A percentile compares a stretch with the other conserved stretches of the same genome.
These are phyloP conservation scores for Aspergillus sp. DNA, from an alignment of 2,329 filamentous ascomycete species.

Conservation along the genomic window DNA sequence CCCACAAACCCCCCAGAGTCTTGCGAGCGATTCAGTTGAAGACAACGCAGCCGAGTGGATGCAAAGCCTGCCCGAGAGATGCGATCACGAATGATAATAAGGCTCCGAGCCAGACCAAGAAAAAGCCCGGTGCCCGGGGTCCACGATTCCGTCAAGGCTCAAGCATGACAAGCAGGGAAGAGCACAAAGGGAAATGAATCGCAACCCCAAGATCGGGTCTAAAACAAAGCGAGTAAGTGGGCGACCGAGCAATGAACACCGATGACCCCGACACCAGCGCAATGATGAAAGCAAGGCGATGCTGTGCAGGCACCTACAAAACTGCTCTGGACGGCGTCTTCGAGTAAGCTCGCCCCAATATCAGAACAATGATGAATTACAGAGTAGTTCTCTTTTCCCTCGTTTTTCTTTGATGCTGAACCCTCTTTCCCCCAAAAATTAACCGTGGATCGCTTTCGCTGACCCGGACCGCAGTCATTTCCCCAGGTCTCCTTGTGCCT, in stretches of 20 bases:
- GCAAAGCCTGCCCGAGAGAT: background rate
- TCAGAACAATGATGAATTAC: background rate
- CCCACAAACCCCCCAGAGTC: background rate
- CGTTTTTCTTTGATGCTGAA: background rate
- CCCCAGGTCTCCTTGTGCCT: slow-evolving; percentile 3
- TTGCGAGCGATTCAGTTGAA: background rate
- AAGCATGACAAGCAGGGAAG: background rate
- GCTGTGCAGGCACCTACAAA: background rate
- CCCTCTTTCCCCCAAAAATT: background rate
- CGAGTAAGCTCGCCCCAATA: background rate
- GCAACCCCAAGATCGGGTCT: slow-evolving; percentile 8
- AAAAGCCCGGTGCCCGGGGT: background rate
- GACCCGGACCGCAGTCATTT: slow-evolving; percentile 5
- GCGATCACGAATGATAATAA: slow-evolving; percentile 1
- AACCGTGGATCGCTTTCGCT: background rate
- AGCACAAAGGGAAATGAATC: slow-evolving; percentile 10
- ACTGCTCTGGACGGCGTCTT: background rate
- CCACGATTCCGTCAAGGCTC: background rate
- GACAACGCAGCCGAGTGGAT: too few relatives aligned
- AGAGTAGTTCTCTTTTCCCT: background rate
- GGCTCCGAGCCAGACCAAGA: background rate
- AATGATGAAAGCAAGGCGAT: slow-evolving; percentile 4
- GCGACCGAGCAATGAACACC: slow-evolving; percentile 3
- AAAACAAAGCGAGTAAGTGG: slow-evolving; percentile 8
- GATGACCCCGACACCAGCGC: background rate